Conservation (phyloP, 2,329 filamentous ascomycete species). For the Paracoccidioides lutzii region DNA sequence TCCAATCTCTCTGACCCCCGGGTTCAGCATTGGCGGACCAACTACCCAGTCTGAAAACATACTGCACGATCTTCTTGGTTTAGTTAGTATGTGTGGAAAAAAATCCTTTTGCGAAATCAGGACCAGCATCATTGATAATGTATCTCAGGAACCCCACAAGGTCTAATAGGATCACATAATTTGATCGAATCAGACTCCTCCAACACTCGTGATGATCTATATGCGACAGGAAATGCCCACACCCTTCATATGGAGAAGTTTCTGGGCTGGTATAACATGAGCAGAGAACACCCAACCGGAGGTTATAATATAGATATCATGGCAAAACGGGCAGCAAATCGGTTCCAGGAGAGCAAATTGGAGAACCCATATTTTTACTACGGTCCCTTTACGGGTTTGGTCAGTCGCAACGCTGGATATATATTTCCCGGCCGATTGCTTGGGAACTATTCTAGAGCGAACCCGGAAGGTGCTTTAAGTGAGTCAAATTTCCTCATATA, state of each 20-base stretch:
- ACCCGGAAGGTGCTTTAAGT: conserved; percentile 28
- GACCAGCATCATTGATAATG: background rate
- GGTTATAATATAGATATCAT: conserved; percentile 33
- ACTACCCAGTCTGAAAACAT: conserved; percentile 28
- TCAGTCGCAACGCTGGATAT: conserved; percentile 38
- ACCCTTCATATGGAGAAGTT: conserved; percentile 42
- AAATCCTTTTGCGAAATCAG: background rate
- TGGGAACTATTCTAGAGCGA: conserved; percentile 33
- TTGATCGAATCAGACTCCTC: conserved; percentile 44
- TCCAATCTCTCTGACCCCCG: conserved; percentile 36
- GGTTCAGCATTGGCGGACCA: conserved; percentile 42
- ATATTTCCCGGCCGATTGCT: conserved; percentile 34
- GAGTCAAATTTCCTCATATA: conserved; percentile 10
- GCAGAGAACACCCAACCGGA: conserved; percentile 15
- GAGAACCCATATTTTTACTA: conserved; percentile 45
- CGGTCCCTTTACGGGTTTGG: conserved; percentile 39
- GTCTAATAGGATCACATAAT: conserved; percentile 42
- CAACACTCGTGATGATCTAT: conserved; percentile 41
- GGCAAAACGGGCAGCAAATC: conserved; percentile 31
- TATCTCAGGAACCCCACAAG: conserved; percentile 30
- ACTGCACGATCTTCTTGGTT: conserved; percentile 32
- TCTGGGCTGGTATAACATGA: conserved; percentile 34
- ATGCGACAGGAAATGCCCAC: conserved; percentile 38
- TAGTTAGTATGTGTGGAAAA: conserved; percentile 24
- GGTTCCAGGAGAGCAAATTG: conserved; percentile 36